These are phyloP conservation scores for Flaveria robusta DNA, from an alignment of 129 eudicot species.

Conservation along the genomic window DNA sequence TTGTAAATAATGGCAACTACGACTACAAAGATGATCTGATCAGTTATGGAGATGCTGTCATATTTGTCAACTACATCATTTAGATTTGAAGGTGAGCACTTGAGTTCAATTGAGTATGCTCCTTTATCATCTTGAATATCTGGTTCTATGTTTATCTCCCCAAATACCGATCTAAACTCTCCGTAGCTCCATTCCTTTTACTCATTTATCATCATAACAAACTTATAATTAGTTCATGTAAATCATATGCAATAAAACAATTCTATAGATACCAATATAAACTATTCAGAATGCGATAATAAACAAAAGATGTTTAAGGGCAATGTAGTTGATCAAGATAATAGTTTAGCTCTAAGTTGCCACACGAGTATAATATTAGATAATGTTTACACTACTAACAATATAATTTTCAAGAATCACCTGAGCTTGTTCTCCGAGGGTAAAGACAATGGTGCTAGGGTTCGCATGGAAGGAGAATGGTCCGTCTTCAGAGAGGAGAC, in stretches of 20 bases:
- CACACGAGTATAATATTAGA: too few species aligned
- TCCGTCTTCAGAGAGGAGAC: constrained; percentile 47
- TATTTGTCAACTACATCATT: constrained; percentile 39
- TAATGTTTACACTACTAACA: too few species aligned
- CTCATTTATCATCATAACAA: not conserved
- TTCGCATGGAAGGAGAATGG: constrained; percentile 37
- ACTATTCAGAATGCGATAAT: too few species aligned
- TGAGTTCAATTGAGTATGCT: constrained; percentile 67
- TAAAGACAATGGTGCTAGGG: constrained; percentile 53
- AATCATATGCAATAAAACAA: too few species aligned
- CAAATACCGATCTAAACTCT: constrained; percentile 60
- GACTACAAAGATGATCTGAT: constrained; percentile 59
- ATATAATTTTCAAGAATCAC: constrained; percentile 29
- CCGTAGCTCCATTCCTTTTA: constrained; percentile 67
- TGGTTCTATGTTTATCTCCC: constrained; percentile 61
- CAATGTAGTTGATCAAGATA: too few species aligned
- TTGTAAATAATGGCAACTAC: constrained; percentile 47
- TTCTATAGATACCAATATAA: too few species aligned
- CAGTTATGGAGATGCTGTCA: constrained; percentile 46
- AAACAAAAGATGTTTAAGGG: too few species aligned
- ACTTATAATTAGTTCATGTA: constrained; percentile 7
- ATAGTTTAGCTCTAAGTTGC: too few species aligned
- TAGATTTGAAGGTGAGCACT: constrained; percentile 55
- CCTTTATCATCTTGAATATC: constrained; percentile 48
- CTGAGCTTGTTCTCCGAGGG: constrained; percentile 60